Evolutionary conservation across 768 basidiomycete species (phyloP).

Genomic region (Phaeotremella fagi): DNA sequence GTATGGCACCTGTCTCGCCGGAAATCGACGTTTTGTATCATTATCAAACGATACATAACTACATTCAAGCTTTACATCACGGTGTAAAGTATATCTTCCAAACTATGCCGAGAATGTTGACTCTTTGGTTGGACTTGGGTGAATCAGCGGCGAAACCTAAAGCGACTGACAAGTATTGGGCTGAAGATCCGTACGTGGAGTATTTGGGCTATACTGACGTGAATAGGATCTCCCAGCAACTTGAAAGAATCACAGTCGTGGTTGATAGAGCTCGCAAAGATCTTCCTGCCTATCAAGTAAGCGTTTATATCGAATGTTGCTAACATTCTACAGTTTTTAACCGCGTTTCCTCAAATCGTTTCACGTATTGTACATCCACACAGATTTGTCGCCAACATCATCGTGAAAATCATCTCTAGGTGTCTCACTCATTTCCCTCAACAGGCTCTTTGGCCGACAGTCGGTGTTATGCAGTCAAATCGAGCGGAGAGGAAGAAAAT

Average conservation of each 20-base stretch:
- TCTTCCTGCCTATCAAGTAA: constrained; percentile 74
- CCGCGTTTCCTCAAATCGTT: constrained; percentile 93
- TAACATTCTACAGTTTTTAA: constrained; percentile 68
- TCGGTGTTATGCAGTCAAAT: constrained; percentile 79
- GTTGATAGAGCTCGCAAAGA: constrained; percentile 58
- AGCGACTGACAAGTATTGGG: background rate
- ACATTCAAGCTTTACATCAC: constrained; percentile 63
- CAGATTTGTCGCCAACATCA: constrained; percentile 56
- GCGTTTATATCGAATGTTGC: constrained; percentile 5
- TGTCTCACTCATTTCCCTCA: constrained; percentile 81
- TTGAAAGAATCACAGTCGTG: constrained; percentile 58
- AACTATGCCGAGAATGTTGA: constrained; percentile 85
- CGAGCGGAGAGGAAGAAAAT: constrained; percentile 59
- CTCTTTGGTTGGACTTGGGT: constrained; percentile 90
- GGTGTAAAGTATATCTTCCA: constrained; percentile 97
- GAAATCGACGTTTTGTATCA: constrained; percentile 9
- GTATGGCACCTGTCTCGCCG: constrained; percentile 11
- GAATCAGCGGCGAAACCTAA: constrained; percentile 51
- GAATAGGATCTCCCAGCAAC: background rate
- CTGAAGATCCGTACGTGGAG: background rate
- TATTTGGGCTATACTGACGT: background rate
- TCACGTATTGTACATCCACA: constrained; percentile 81
- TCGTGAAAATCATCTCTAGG: constrained; percentile 63
- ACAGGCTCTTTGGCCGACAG: constrained; percentile 89
- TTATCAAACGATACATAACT: constrained; percentile 48